Evolutionary conservation across 257 asterid species (phyloP), one percentile per base, ranked within the genome.

Genomic region (Capsicum rhomboideum): DNA sequence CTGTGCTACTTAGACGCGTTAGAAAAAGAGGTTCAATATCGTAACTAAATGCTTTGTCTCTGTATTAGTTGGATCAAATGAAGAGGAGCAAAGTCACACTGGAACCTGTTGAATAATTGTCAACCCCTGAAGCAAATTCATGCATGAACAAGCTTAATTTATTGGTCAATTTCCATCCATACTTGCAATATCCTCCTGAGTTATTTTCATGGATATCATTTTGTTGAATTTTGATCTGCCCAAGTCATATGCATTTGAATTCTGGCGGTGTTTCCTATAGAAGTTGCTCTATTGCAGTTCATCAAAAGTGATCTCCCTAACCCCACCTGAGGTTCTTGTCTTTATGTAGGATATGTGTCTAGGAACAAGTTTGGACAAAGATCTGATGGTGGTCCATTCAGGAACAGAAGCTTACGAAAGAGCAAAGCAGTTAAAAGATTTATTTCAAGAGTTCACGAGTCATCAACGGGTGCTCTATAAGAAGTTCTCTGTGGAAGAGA

Each of bases 391-490:
- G 63, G 86, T 87, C 56, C 85, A 44, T 66, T 61, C 17, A 0
- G 90, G 90, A 78, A 83, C 84, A 67, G 89, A 87, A 69, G 86
- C 84, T 63, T 89, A 67, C 84, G 58, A 52, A 55, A 82, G 49
- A 72, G 90, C 91, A 14, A 66, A 69, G 71, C 63, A 40, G 52
- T 37, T 84, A 52, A 69, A 64, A 80, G 82, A 79, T 68, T 18
- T 87, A 63, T 85, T 83, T 71, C 13, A 78, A 50, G 87, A 85
- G 46, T 87, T 87, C 61, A n/a, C 23, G 18, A 68, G 49, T 42
- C 90, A 87, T 34, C 63, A 59, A 79, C 44, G 44, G 68, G 28
- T 23, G 23, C 64, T 89, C n/a, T 31, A 56, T 74, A 37, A 67
- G 46, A 87, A 75, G 28, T 50, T 89, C 20, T 84, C 85, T 54